These are phyloP conservation scores for Phytophthora quininea DNA, from an alignment of 352 stramenopile species.

Conservation along the genomic window DNA sequence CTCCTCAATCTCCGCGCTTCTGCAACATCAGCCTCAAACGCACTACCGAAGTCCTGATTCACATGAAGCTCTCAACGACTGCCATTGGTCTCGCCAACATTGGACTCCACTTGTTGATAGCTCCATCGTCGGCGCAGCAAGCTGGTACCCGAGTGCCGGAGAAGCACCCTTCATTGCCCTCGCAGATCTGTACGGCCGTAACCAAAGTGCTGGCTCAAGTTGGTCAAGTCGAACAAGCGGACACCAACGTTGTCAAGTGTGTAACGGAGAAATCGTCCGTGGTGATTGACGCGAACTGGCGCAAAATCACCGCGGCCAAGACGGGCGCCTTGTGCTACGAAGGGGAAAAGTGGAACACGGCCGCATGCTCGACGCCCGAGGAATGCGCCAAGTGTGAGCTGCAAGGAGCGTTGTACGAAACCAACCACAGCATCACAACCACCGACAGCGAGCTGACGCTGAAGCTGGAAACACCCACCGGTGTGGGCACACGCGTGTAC, in stretches of 20 bases:
- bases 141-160: slow-evolving; percentile 40
- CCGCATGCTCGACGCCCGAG: slow-evolving; percentile 42
- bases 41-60: background rate
- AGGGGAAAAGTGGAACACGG: slow-evolving; percentile 43
- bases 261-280: slow-evolving; percentile 45
- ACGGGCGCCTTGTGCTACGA: slow-evolving; percentile 53
- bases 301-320: slow-evolving; percentile 50
- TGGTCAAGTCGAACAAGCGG: slow-evolving; percentile 13
- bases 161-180: slow-evolving; percentile 43
- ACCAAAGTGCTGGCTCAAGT: slow-evolving; percentile 19
- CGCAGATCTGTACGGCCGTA: slow-evolving; percentile 34
- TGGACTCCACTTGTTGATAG: background rate
- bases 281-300: slow-evolving; percentile 67
- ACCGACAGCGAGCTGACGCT: slow-evolving; percentile 35
- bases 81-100: background rate
- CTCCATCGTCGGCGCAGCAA: slow-evolving; percentile 32
- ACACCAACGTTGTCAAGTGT: slow-evolving; percentile 33
- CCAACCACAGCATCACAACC: slow-evolving; percentile 51
- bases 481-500: slow-evolving; percentile 61
- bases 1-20: no score
- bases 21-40: no score
- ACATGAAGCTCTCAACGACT: background rate
- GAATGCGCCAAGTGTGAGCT: slow-evolving; percentile 52
- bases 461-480: slow-evolving; percentile 54
- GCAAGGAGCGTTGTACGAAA: slow-evolving; percentile 58